Conservation (phyloP, 1,139 yeast genomes). For the Debaryomycetaceae sp. region DNA sequence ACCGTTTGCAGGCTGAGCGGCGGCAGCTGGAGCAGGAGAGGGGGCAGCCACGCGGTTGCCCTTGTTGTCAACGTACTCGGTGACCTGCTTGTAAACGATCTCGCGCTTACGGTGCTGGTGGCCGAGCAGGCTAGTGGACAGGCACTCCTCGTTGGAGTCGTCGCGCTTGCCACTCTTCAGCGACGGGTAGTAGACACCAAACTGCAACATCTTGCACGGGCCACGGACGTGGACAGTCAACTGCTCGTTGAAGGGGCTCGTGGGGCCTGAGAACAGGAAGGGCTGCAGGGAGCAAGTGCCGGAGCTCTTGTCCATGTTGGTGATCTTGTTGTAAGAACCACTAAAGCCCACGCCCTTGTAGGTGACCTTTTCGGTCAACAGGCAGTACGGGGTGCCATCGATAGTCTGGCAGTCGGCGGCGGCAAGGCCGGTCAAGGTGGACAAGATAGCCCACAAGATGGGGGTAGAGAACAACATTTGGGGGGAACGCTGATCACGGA, state of each 20-base stretch:
- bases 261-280: constrained; percentile 44
- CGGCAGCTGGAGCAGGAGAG: constrained; percentile 3
- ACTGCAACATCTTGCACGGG: constrained; percentile 51
- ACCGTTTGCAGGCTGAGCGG: constrained; percentile 2
- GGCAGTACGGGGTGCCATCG: constrained; percentile 61
- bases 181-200: constrained; percentile 51
- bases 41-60: constrained; percentile 36
- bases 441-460: constrained; percentile 17
- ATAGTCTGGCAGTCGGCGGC: constrained; percentile 33
- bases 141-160: constrained; percentile 27
- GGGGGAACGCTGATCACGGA: too few relatives aligned
- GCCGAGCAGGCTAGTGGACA: constrained; percentile 27
- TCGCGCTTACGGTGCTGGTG: constrained; percentile 60
- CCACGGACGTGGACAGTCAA: constrained; percentile 78
- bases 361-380: constrained; percentile 47
- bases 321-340: constrained; percentile 55
- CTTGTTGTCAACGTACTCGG: constrained; percentile 58
- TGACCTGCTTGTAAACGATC: constrained; percentile 55
- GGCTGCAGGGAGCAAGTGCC: constrained; percentile 45
- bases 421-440: constrained; percentile 16
- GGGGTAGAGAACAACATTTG: too few relatives aligned
- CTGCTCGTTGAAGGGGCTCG: constrained; percentile 60
- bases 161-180: constrained; percentile 22
- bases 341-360: constrained; percentile 61
- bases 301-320: constrained; percentile 34